Percentiles rank a stretch among this genome's conserved stretches.
phyloP scores from a whole-genome alignment of 176 grass and related monocot genomes.

The Calamus simplicifolius region DNA sequence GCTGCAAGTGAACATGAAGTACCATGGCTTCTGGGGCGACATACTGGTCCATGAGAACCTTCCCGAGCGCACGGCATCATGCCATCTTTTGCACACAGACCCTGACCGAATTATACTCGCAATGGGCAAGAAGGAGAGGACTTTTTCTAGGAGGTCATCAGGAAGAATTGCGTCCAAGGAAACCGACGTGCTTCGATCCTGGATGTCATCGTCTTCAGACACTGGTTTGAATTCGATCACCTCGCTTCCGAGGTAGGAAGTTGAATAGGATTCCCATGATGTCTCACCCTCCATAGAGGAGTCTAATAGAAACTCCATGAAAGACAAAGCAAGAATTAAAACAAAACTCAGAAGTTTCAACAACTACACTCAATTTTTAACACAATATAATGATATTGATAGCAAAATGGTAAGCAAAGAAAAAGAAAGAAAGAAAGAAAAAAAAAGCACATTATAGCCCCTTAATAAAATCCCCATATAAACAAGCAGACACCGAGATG shows the following conservation, averaged over 20 bases:
- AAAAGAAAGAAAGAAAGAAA: too few relatives aligned
- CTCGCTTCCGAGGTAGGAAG: conserved; percentile 28
- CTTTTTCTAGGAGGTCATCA: conserved; percentile 78
- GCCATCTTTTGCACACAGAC: conserved; percentile 80
- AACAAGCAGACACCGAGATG: too few relatives aligned
- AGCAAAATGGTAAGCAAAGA: too few relatives aligned
- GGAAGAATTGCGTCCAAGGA: conserved; percentile 49
- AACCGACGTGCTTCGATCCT: conserved; percentile 18
- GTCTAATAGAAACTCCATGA: not conserved
- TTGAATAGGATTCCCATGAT: conserved; percentile 39
- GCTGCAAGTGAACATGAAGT: conserved; percentile 87
- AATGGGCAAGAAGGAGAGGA: conserved; percentile 65
- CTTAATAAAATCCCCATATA: too few relatives aligned
- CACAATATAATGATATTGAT: too few relatives aligned
- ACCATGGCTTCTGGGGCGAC: conserved; percentile 80
- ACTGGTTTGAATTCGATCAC: conserved; percentile 15
- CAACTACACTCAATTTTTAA: too few relatives aligned
- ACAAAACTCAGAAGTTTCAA: too few relatives aligned
- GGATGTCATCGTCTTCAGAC: conserved; percentile 26
- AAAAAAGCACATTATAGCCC: too few relatives aligned
- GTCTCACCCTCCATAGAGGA: conserved; percentile 36
- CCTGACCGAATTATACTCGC: conserved; percentile 60
- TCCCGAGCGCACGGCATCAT: conserved; percentile 42
- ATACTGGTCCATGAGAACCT: conserved; percentile 38
- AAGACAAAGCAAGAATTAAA: conserved; percentile 4